Conservation (phyloP, 2,329 filamentous ascomycete genomes). For the Penicillium sp. region DNA sequence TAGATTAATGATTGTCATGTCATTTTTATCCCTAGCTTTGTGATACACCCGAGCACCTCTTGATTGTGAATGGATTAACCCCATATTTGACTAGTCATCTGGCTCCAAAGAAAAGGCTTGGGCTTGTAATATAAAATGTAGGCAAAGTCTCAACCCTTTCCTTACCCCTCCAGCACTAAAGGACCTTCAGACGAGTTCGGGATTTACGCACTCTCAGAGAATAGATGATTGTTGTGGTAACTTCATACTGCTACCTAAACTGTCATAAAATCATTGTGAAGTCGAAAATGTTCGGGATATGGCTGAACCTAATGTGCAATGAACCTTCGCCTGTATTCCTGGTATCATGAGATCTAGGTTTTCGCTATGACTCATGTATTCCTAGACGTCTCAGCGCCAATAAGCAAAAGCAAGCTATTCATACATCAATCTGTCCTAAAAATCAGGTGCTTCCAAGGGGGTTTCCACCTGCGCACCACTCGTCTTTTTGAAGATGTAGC, state of each 20-base stretch:
- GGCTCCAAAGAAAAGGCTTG: background rate
- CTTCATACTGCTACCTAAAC: background rate
- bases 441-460: conserved; percentile 1
- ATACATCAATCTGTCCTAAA: background rate
- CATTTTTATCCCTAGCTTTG: background rate
- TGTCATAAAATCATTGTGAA: background rate
- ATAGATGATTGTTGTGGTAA: too few relatives aligned
- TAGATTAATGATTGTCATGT: background rate
- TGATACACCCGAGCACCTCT: background rate
- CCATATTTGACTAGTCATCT: background rate
- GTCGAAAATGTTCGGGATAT: background rate
- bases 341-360: background rate
- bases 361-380: background rate
- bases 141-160: background rate
- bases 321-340: background rate
- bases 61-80: background rate
- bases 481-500: conserved; percentile 47
- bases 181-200: background rate
- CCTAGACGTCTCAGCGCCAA: background rate
- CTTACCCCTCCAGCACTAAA: background rate
- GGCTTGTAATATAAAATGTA: background rate
- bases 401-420: background rate
- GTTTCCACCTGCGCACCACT: conserved; percentile 28
- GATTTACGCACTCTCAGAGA: background rate
- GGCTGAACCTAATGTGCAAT: background rate